Conservation (phyloP, 2,329 filamentous ascomycete species). For the Cercospora sesami region DNA sequence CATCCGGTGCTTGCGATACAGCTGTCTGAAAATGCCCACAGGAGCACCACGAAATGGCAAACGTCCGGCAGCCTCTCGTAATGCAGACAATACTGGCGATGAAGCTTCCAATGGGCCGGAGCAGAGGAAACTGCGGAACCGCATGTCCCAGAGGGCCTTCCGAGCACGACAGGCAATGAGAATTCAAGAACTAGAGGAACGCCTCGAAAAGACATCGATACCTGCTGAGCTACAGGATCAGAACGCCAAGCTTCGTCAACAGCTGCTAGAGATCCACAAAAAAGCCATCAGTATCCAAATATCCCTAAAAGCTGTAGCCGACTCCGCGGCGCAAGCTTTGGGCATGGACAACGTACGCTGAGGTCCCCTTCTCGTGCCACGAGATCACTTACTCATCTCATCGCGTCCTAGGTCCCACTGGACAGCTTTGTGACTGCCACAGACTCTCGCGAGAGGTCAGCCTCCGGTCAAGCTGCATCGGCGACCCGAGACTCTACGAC, state of each 20-base stretch:
- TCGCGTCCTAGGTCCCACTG: not conserved
- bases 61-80: not conserved
- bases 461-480: not conserved
- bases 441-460: not conserved
- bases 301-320: not conserved
- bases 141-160: slow-evolving; percentile 5
- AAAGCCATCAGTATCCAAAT: slow-evolving; percentile 1
- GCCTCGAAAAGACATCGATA: not conserved
- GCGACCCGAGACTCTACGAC: not conserved
- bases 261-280: not conserved
- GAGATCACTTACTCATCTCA: not conserved
- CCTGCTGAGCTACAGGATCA: slow-evolving; percentile 5
- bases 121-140: slow-evolving; percentile 1
- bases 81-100: not conserved
- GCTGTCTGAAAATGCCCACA: not conserved
- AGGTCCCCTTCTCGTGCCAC: not conserved
- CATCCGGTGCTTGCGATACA: not conserved
- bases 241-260: not conserved
- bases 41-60: not conserved
- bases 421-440: not conserved
- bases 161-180: slow-evolving; percentile 3
- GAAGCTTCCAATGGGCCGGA: not conserved
- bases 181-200: slow-evolving; percentile 3
- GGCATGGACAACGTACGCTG: not conserved
- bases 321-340: not conserved